A percentile compares a stretch with the other conserved stretches of the same genome.
Conservation (phyloP, 1,284 basidiomycete species). For the Apiotrichum mycotoxinovorans region DNA sequence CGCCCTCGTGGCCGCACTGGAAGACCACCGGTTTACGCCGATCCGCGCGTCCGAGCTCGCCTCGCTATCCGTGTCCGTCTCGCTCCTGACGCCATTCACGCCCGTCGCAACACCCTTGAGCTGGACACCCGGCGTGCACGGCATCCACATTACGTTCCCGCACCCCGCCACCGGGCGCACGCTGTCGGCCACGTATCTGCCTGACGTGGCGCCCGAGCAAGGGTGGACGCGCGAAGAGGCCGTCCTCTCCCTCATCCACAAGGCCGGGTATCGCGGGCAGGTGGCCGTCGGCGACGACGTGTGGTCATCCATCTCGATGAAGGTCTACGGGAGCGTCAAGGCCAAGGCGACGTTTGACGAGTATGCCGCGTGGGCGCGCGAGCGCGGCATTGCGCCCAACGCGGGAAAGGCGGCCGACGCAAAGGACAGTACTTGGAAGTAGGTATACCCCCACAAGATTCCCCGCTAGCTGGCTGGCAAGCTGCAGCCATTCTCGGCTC, state of each 20-base stretch:
- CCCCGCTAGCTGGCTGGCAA: no score
- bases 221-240: constrained; percentile 89
- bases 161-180: constrained; percentile 61
- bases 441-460: constrained; percentile 16
- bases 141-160: constrained; percentile 82
- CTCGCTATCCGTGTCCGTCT: constrained; percentile 72
- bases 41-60: constrained; percentile 74
- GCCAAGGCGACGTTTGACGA: constrained; percentile 70
- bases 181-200: constrained; percentile 89
- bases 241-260: constrained; percentile 83
- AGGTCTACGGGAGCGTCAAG: constrained; percentile 80
- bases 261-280: constrained; percentile 79
- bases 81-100: constrained; percentile 89
- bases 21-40: constrained; percentile 56
- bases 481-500: not conserved
- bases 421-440: constrained; percentile 5
- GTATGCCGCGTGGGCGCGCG: constrained; percentile 50
- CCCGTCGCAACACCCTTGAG: constrained; percentile 78
- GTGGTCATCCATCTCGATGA: constrained; percentile 68
- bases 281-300: constrained; percentile 66
- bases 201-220: constrained; percentile 86
- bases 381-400: not conserved
- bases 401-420: not conserved
- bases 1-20: constrained; percentile 64
- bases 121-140: constrained; percentile 89